Base-by-base conservation (phyloP, 768 basidiomycete genomes). In the Mycena alexandri region DNA sequence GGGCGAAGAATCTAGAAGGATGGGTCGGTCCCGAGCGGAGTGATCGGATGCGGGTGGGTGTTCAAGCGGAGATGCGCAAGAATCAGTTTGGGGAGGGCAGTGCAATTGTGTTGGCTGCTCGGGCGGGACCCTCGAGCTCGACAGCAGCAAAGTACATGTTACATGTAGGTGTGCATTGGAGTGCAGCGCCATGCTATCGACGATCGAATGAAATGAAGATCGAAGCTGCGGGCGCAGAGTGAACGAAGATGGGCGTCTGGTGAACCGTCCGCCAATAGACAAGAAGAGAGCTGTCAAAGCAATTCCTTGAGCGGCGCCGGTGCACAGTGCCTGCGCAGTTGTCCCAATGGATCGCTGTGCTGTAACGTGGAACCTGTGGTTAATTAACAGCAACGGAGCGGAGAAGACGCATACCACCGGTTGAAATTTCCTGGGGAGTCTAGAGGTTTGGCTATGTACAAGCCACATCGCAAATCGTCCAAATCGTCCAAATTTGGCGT, bases 221-320 rank as follows among this genome's bases (percentile, higher is more conserved):
- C n/a, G 21, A 34, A 19, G 34, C 29, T 21, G 51, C 16, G 33
- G 33, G 19, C 4, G 34, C n/a, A 17, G 21, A 54, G 43, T 21
- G 24, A 46, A 44, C 6, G 42, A 36, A 33, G 22, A 61, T 5
- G 13, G 33, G 42, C 3, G 6, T n/a, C 22, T 11, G 5, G 53
- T 11, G 22, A 46, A 24, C 14, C 7, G 29, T n/a, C 38, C 19
- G 16, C 22, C 34, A 62, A 36, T 46, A 43, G 22, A 44, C 5
- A 46, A 11, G 52, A 53, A 55, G 44, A 41, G n/a, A 13, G 52
- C 61, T 48, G 61, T 55, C 43, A 34, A 46, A 58, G 34, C 19
- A 46, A 50, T 38, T 34, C 36, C 5, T 25, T 47, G 36, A 61
- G 51, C 41, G 24, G 50, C 51, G 25, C 29, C 60, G 12, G 21